These are phyloP conservation scores for Cercospora beticola DNA, from an alignment of 2,329 filamentous ascomycete genomes.

Conservation along the genomic window DNA sequence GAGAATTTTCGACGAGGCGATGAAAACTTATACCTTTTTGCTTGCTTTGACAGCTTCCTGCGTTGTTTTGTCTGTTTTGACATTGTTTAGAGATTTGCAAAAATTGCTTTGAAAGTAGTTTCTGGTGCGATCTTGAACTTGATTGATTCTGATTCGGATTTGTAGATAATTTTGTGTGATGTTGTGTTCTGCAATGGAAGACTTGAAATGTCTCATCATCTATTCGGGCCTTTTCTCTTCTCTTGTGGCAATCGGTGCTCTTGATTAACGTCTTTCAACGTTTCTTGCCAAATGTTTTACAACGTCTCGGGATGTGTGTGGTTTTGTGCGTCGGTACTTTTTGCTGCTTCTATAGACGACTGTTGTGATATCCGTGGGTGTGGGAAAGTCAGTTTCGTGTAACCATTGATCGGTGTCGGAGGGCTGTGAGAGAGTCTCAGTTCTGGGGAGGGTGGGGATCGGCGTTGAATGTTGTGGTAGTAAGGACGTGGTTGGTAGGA, in stretches of 20 bases:
- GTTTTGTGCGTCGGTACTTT: not conserved
- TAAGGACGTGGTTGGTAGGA: not conserved
- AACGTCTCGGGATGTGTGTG: not conserved
- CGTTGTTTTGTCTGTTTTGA: not conserved
- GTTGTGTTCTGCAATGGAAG: not conserved
- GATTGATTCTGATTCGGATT: not conserved
- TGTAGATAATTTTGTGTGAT: not conserved
- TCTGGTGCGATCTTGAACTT: not conserved
- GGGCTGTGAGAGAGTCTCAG: not conserved
- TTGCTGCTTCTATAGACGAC: not conserved
- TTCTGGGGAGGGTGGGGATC: not conserved
- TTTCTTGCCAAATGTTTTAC: not conserved
- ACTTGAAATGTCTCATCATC: not conserved
- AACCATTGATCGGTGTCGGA: not conserved
- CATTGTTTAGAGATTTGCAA: not conserved
- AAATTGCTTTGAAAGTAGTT: no score
- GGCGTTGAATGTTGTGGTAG: not conserved
- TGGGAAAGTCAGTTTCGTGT: not conserved
- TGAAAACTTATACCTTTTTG: not conserved
- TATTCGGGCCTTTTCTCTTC: not conserved
- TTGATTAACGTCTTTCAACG: not conserved
- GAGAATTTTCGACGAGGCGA: not conserved
- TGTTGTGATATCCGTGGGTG: not conserved
- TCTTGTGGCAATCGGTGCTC: rapidly evolving
- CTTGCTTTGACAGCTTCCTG: not conserved